Percentiles rank a stretch among this genome's conserved stretches.
phyloP scores from a whole-genome alignment of 2,329 filamentous ascomycete genomes.

The Botrytis porri region DNA sequence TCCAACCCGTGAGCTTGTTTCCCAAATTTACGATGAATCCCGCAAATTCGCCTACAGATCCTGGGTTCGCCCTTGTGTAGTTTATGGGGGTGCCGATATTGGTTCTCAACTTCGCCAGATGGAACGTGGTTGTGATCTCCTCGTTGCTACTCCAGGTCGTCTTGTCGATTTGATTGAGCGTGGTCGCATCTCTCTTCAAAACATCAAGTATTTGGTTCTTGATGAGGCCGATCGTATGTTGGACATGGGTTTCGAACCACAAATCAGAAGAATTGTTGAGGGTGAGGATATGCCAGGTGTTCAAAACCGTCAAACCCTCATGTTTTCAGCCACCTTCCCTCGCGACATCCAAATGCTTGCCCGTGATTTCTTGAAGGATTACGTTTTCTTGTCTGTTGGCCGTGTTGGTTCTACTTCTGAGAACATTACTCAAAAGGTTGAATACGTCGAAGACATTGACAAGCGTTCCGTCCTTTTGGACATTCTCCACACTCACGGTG shows the following conservation, averaged over 20 bases:
- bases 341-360: slow-evolving; percentile 99
- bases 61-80: slow-evolving; percentile 97
- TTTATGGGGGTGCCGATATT: slow-evolving; percentile 98
- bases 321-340: slow-evolving; percentile 99
- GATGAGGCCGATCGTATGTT: slow-evolving; percentile 99
- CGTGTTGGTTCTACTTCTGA: slow-evolving; percentile 99
- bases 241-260: slow-evolving; percentile 99
- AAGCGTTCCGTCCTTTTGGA: slow-evolving; percentile 97
- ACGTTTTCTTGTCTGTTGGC: slow-evolving; percentile 97
- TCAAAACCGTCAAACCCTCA: slow-evolving; percentile 87
- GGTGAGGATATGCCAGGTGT: slow-evolving; percentile 95
- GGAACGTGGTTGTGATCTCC: slow-evolving; percentile 92
- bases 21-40: slow-evolving; percentile 95
- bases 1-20: slow-evolving; percentile 96
- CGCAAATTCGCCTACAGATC: slow-evolving; percentile 99
- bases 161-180: slow-evolving; percentile 97
- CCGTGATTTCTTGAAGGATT: slow-evolving; percentile 97
- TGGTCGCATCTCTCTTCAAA: slow-evolving; percentile 93
- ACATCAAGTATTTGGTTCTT: slow-evolving; percentile 99
- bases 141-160: slow-evolving; percentile 96
- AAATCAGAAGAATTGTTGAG: slow-evolving; percentile 97
- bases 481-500: slow-evolving; percentile 91
- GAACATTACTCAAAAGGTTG: slow-evolving; percentile 98
- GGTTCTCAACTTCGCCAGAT: slow-evolving; percentile 97
- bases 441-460: slow-evolving; percentile 95